Conservation (phyloP, 805 yeast species). For the Lipomyces starkeyi region DNA sequence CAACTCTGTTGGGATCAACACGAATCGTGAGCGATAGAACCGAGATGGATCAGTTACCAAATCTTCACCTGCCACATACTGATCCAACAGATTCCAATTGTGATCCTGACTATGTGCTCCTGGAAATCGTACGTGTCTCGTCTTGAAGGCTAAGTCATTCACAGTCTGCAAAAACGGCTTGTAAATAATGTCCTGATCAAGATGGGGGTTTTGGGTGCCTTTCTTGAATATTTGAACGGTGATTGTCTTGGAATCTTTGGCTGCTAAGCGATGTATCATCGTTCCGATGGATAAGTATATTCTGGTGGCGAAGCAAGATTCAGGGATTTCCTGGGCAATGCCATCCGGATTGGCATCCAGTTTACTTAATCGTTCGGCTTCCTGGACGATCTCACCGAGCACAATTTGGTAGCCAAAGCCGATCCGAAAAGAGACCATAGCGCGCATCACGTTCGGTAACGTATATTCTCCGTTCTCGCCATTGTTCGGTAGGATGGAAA, state of each 20-base stretch:
- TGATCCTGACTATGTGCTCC: slow-evolving; percentile 51
- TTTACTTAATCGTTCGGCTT: slow-evolving; percentile 61
- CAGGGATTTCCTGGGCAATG: slow-evolving; percentile 63
- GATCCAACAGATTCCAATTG: slow-evolving; percentile 94
- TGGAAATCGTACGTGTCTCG: slow-evolving; percentile 62
- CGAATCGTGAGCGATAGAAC: slow-evolving; percentile 78
- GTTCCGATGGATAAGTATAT: slow-evolving; percentile 78
- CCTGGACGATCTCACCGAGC: slow-evolving; percentile 68
- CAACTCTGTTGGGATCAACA: slow-evolving; percentile 77
- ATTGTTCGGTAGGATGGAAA: slow-evolving; percentile 65
- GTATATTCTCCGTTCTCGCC: slow-evolving; percentile 51
- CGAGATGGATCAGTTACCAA: slow-evolving; percentile 58
- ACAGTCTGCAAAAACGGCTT: slow-evolving; percentile 73
- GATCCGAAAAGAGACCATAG: slow-evolving; percentile 83
- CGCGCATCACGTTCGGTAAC: slow-evolving; percentile 71
- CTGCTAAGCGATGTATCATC: slow-evolving; percentile 82
- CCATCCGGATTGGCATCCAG: slow-evolving; percentile 53
- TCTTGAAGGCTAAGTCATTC: slow-evolving; percentile 69
- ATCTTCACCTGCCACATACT: slow-evolving; percentile 89
- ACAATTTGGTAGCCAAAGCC: slow-evolving; percentile 91
- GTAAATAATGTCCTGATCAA: slow-evolving; percentile 45
- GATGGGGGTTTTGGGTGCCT: slow-evolving; percentile 28
- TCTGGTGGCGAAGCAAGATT: slow-evolving; percentile 60
- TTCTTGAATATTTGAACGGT: slow-evolving; percentile 73
- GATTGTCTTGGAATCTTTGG: slow-evolving; percentile 69